Evolutionary conservation across 495 filamentous ascomycete species (phyloP), one percentile per base, ranked within the genome.

Genomic region (Aspergillus indologenus): DNA sequence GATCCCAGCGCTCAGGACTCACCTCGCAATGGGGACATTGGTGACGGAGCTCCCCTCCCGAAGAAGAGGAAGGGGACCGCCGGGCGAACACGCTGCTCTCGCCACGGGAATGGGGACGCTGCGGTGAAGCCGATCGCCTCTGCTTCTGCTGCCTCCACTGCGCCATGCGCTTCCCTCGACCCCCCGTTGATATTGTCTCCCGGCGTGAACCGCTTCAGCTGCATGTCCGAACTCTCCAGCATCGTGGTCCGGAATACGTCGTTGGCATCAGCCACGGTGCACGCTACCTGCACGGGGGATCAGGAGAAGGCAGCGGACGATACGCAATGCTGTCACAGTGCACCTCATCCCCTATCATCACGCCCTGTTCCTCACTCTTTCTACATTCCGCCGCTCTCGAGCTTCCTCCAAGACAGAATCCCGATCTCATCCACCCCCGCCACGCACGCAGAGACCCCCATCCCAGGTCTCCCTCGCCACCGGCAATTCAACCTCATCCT

Each of bases 401-500:
- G 61, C 5, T 85, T 87, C 59, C 53, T 82, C 15, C 72, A 85
- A 8, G 71, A 73, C 60, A 74, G 58, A 31, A 43, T 73, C 4
- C 69, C 68, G 21, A 67, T 71, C 11, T 66, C 66, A 21, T 29
- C n/a, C n/a, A n/a, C 48, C 40, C 23, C 46, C 2, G 51, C 12
- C 5, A 23, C 50, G 17, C 26, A 59, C n/a, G n/a, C 44, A 31
- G 23, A 29, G 21, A 4, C 26, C 26, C 63, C 66, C 7, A 75
- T 79, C 17, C 67, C 73, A 0, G 61, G 66, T 8, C 50, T 78
- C 1, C 52, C 65, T 7, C 18, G 5, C 14, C 31, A 57, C 18
- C 67, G 72, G 5, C 72, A 75, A 54, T 96, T 96, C 73, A 80
- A 93, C 67, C 75, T 96, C 42, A 82, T 97, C 48, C 71, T 96